Evolutionary conservation across 2,329 filamentous ascomycete species (phyloP).

Genomic region (Monosporascus cannonballus): DNA sequence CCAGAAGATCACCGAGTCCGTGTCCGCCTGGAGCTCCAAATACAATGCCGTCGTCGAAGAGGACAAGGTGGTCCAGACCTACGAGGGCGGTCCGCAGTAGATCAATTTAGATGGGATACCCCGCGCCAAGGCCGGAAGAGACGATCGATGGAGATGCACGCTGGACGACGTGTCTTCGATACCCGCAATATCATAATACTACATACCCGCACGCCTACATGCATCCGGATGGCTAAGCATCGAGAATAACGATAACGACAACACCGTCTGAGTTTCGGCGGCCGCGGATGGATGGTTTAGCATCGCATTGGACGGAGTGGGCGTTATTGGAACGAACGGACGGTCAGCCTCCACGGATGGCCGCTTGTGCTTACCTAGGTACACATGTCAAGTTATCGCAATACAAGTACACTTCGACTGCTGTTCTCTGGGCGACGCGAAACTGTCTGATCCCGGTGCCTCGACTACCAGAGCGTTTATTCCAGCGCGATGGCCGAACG

Average conservation of each 20-base stretch:
- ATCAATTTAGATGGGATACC: neutral
- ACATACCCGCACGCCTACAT: too few relatives aligned
- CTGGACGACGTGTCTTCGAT: neutral
- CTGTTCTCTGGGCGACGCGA: too few relatives aligned
- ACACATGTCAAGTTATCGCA: too few relatives aligned
- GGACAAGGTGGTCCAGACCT: slow-evolving; percentile 59
- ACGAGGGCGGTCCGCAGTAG: slow-evolving; percentile 15
- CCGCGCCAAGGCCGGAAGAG: too few relatives aligned
- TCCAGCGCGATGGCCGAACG: too few relatives aligned
- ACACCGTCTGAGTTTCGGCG: neutral
- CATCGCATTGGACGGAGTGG: neutral
- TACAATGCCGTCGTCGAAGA: slow-evolving; percentile 68
- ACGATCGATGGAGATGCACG: neutral
- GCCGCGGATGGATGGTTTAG: neutral
- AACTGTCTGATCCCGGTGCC: too few relatives aligned
- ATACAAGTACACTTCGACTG: too few relatives aligned
- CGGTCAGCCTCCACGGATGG: neutral
- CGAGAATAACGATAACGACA: neutral
- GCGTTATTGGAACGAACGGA: neutral
- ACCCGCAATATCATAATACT: too few relatives aligned
- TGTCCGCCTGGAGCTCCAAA: slow-evolving; percentile 51
- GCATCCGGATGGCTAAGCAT: too few relatives aligned
- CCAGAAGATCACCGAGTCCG: slow-evolving; percentile 58
- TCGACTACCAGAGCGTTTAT: too few relatives aligned
- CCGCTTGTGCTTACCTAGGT: neutral